A percentile compares a stretch with the other conserved stretches of the same genome.
Evolutionary conservation across 2,329 filamentous ascomycete species (phyloP).

Genomic region (Phaeophleospora eucalypticola): DNA sequence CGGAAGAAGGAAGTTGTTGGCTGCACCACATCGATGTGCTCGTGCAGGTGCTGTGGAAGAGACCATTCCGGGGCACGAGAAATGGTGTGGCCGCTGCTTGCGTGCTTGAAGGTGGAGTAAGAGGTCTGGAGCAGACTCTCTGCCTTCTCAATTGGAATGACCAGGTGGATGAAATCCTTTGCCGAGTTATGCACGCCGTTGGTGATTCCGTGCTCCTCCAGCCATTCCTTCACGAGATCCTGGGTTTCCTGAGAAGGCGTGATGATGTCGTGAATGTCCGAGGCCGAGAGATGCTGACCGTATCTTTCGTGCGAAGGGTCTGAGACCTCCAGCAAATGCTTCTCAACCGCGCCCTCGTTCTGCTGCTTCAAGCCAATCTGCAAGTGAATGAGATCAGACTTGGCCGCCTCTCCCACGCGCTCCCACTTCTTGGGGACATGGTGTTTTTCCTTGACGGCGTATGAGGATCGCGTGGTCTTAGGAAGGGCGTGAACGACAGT

Average conservation of each 20-base stretch:
- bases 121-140: conserved; percentile 53
- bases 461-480: conserved; percentile 29
- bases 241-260: conserved; percentile 51
- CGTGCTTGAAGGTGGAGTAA: conserved; percentile 50
- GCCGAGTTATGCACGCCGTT: conserved; percentile 46
- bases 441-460: conserved; percentile 55
- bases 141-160: conserved; percentile 48
- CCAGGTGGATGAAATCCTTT: conserved; percentile 55
- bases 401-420: conserved; percentile 44
- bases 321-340: conserved; percentile 53
- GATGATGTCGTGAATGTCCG: conserved; percentile 52
- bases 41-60: conserved; percentile 54
- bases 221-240: conserved; percentile 53
- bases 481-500: conserved; percentile 15
- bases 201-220: conserved; percentile 51
- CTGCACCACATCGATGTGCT: conserved; percentile 57
- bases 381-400: conserved; percentile 49
- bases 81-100: conserved; percentile 44
- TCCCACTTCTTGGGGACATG: conserved; percentile 51
- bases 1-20: conserved; percentile 59
- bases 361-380: conserved; percentile 58
- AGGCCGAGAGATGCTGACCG: conserved; percentile 49
- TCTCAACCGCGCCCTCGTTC: conserved; percentile 53
- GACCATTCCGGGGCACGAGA: conserved; percentile 56
- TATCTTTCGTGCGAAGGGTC: conserved; percentile 53